Conservation (phyloP, 2,329 filamentous ascomycete genomes). For the Penicillium sp. region DNA sequence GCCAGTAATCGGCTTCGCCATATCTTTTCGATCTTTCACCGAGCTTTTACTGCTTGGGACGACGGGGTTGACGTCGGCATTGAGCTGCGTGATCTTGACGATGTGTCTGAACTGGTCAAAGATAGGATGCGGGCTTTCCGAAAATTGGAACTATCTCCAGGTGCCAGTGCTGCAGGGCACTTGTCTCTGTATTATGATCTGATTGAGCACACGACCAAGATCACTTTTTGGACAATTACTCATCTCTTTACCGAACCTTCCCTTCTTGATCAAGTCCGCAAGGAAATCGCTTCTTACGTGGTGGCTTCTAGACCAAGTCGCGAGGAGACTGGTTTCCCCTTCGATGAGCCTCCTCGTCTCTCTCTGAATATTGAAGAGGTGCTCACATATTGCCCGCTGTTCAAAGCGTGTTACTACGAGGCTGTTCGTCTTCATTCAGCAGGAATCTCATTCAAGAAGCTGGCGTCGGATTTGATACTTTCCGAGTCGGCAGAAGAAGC, state of each 20-base stretch:
- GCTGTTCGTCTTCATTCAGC: constrained; percentile 45
- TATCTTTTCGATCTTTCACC: constrained; percentile 43
- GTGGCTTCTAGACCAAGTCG: constrained; percentile 37
- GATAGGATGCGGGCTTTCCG: constrained; percentile 42
- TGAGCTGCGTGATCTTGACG: constrained; percentile 49
- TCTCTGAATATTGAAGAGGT: constrained; percentile 43
- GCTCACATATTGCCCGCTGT: constrained; percentile 43
- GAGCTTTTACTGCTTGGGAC: constrained; percentile 43
- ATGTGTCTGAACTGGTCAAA: constrained; percentile 47
- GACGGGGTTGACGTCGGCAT: constrained; percentile 43
- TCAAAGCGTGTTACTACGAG: constrained; percentile 49
- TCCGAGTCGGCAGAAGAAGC: constrained; percentile 42
- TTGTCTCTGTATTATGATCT: constrained; percentile 55
- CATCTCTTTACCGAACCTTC: constrained; percentile 44
- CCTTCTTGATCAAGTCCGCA: constrained; percentile 43
- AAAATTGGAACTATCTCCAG: constrained; percentile 36
- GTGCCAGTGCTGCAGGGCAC: constrained; percentile 42
- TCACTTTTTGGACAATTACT: constrained; percentile 53
- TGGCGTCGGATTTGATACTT: constrained; percentile 40
- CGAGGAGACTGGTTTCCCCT: constrained; percentile 40
- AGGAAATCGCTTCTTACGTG: constrained; percentile 46
- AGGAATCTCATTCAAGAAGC: constrained; percentile 42
- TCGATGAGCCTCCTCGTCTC: constrained; percentile 45
- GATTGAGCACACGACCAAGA: constrained; percentile 51
- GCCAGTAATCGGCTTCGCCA: constrained; percentile 44